Conservation (phyloP, 2,329 filamentous ascomycete species). For the Pleurostoma richardsiae region DNA sequence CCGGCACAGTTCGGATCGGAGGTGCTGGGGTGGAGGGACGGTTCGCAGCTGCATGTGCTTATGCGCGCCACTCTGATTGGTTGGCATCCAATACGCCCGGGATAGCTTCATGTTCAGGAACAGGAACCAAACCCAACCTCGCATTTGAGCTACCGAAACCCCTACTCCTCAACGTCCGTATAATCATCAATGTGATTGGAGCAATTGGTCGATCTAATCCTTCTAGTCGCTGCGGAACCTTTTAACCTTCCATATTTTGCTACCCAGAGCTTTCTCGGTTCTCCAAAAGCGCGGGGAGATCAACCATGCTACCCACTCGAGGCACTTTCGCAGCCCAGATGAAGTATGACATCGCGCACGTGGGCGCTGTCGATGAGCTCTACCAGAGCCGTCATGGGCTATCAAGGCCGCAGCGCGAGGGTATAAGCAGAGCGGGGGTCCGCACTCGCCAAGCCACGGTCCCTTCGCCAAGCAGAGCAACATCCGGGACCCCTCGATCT, state of each 20-base stretch:
- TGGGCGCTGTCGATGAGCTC: neutral
- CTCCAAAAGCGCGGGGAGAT: neutral
- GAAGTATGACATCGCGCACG: neutral
- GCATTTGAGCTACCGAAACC: neutral
- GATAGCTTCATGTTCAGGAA: neutral
- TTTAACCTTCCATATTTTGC: neutral
- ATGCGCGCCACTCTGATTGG: neutral
- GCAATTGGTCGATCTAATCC: neutral
- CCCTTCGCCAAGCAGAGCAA: neutral
- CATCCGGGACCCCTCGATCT: neutral
- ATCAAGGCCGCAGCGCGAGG: neutral
- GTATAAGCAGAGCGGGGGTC: neutral
- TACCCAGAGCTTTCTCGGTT: neutral
- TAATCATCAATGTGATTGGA: neutral
- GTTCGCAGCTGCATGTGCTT: neutral
- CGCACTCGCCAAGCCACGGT: neutral
- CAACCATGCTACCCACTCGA: neutral
- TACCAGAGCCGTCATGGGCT: neutral
- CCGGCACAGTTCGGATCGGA: too few species aligned
- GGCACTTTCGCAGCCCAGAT: neutral
- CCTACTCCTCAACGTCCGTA: neutral
- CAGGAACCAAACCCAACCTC: neutral
- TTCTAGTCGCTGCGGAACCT: neutral
- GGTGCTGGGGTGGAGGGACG: too few species aligned
- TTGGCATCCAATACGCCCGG: neutral